Conservation (phyloP, 192 early-diverging fungal genomes). For the Coemansia sp. region DNA sequence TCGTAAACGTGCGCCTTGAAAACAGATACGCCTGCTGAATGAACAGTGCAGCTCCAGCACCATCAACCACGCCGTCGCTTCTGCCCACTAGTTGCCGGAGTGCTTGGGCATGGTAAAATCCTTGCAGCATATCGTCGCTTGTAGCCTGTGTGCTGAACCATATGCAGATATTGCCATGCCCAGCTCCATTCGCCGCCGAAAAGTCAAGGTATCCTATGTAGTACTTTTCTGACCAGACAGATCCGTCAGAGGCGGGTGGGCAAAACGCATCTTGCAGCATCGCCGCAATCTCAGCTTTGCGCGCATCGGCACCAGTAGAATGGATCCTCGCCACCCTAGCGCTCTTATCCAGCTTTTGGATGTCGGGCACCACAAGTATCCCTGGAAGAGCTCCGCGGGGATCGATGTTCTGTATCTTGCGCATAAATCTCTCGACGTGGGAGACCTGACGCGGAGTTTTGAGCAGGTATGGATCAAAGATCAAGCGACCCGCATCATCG, state of each 20-base stretch:
- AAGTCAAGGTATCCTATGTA: conserved; percentile 24
- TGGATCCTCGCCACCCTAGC: too few relatives aligned
- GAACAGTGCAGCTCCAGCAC: background rate
- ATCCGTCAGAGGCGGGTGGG: background rate
- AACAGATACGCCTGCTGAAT: conserved; percentile 15
- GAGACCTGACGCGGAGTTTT: conserved; percentile 34
- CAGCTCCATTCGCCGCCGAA: background rate
- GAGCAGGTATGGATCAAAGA: conserved; percentile 10
- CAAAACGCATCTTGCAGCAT: conserved; percentile 23
- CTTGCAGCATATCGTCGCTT: conserved; percentile 18
- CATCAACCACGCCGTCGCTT: background rate
- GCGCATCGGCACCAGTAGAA: background rate
- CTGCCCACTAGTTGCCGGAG: conserved; percentile 11
- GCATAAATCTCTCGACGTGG: conserved; percentile 32
- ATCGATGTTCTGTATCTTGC: conserved; percentile 9
- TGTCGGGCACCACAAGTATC: conserved; percentile 12
- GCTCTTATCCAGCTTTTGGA: conserved; percentile 8
- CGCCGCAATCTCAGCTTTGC: conserved; percentile 1
- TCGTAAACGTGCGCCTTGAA: conserved; percentile 21
- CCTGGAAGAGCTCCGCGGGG: conserved; percentile 12
- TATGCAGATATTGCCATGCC: conserved; percentile 13
- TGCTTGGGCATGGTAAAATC: conserved; percentile 26
- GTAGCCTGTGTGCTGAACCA: conserved; percentile 23
- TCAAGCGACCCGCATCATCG: background rate
- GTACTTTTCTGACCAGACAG: conserved; percentile 10